Percentiles rank a stretch among this genome's conserved stretches.
phyloP scores from a whole-genome alignment of 1,139 yeast genomes.

The Saccharomyces uvarum region DNA sequence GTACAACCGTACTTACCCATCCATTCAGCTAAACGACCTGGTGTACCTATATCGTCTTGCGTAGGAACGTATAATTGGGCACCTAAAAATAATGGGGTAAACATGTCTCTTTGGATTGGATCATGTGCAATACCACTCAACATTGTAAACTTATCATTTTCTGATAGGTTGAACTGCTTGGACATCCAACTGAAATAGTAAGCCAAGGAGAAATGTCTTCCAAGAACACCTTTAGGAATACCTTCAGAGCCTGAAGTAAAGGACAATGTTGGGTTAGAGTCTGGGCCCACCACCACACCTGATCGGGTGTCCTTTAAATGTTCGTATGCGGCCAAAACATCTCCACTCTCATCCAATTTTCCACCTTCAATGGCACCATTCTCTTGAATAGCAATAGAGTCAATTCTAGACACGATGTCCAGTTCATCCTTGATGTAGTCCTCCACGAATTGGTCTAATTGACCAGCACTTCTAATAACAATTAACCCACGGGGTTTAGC shows the following conservation, averaged over 20 bases:
- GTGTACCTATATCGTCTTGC: constrained; percentile 95
- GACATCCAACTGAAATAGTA: constrained; percentile 99
- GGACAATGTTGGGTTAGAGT: constrained; percentile 89
- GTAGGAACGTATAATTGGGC: constrained; percentile 91
- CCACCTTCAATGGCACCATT: constrained; percentile 75
- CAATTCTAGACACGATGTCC: constrained; percentile 63
- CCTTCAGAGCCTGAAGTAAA: constrained; percentile 99
- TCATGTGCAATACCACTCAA: constrained; percentile 98
- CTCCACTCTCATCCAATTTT: constrained; percentile 31
- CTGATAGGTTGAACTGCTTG: constrained; percentile 65
- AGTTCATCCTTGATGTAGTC: constrained; percentile 67
- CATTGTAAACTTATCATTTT: constrained; percentile 89
- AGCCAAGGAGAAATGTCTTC: constrained; percentile 93
- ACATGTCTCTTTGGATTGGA: constrained; percentile 98
- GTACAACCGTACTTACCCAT: constrained; percentile 87
- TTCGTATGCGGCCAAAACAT: constrained; percentile 45
- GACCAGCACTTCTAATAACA: constrained; percentile 85
- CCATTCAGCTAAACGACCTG: constrained; percentile 96
- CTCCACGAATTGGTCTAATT: constrained; percentile 64
- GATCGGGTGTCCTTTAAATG: constrained; percentile 50
- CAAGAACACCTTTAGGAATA: constrained; percentile 95
- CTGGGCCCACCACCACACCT: constrained; percentile 96
- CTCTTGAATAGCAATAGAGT: constrained; percentile 66
- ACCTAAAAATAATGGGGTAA: constrained; percentile 93
- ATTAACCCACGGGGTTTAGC: constrained; percentile 89